Conservation (phyloP, 495 filamentous ascomycete genomes). For the Penicillium longicatenatum region DNA sequence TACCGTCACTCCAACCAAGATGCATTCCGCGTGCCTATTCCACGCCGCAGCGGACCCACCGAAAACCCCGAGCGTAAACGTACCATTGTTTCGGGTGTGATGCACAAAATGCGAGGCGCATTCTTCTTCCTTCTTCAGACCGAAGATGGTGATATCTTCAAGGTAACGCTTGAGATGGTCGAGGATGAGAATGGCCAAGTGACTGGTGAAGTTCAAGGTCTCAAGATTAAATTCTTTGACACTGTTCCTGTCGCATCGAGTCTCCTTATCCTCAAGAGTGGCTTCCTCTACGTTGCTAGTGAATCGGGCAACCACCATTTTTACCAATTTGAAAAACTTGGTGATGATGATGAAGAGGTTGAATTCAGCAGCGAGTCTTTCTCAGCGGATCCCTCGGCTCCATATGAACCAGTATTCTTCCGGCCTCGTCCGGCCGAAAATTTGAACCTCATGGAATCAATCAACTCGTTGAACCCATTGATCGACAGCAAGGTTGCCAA, state of each 20-base stretch:
- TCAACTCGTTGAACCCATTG: constrained; percentile 87
- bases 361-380: constrained; percentile 84
- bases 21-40: constrained; percentile 85
- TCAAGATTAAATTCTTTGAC: constrained; percentile 98
- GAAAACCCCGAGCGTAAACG: constrained; percentile 93
- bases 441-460: constrained; percentile 78
- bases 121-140: constrained; percentile 97
- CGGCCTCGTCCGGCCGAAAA: constrained; percentile 78
- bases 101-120: constrained; percentile 95
- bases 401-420: constrained; percentile 80
- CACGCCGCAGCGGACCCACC: constrained; percentile 77
- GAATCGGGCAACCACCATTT: constrained; percentile 93
- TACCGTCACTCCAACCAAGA: constrained; percentile 93
- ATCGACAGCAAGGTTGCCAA: constrained; percentile 90
- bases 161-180: constrained; percentile 88
- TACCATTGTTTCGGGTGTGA: constrained; percentile 81
- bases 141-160: constrained; percentile 97
- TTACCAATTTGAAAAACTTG: constrained; percentile 96
- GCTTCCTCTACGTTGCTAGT: constrained; percentile 90
- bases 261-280: constrained; percentile 91
- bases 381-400: constrained; percentile 67
- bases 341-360: constrained; percentile 90
- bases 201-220: constrained; percentile 73
- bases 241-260: constrained; percentile 86
- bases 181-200: constrained; percentile 77